Conservation (phyloP, 208 protist species). For the Trypanosoma lewisi region DNA sequence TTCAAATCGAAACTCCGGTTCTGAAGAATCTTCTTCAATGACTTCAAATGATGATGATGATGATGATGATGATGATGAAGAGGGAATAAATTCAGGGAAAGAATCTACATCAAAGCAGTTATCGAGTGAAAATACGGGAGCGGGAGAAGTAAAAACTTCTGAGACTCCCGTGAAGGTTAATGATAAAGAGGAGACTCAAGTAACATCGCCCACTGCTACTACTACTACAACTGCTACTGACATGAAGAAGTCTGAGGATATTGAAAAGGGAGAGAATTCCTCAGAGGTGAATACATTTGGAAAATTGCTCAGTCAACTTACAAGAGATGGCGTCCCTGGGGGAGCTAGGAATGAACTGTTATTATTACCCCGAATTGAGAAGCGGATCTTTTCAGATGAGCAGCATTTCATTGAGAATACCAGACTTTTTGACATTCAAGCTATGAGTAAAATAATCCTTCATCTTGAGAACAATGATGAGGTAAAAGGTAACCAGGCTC, state of each 20-base stretch:
- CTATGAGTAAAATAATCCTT: constrained; percentile 43
- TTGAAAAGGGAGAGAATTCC: not conserved
- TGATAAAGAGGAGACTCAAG: not conserved
- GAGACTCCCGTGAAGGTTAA: not conserved
- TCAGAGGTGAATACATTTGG: not conserved
- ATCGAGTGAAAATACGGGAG: constrained; percentile 33
- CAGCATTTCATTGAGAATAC: constrained; percentile 28
- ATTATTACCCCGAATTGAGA: constrained; percentile 40
- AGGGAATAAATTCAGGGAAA: not conserved
- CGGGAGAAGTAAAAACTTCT: constrained; percentile 7
- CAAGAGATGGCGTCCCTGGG: constrained; percentile 12
- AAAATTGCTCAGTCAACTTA: constrained; percentile 1
- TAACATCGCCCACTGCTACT: not conserved
- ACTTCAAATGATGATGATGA: constrained; percentile 18
- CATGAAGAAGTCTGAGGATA: not conserved
- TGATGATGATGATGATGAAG: constrained; percentile 3
- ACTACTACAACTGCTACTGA: too few species aligned
- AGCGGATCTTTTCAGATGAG: constrained; percentile 11
- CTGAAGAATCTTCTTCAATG: constrained; percentile 8
- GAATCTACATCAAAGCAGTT: constrained; percentile 7
- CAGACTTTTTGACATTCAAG: constrained; percentile 43
- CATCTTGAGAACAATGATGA: constrained; percentile 17
- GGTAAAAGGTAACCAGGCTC: constrained; percentile 1
- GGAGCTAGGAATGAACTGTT: constrained; percentile 21
- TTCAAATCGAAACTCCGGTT: constrained; percentile 7